Percentiles rank a stretch among this genome's conserved stretches.
Conservation (phyloP, 208 protist genomes). For the Acanthamoeba healyi region DNA sequence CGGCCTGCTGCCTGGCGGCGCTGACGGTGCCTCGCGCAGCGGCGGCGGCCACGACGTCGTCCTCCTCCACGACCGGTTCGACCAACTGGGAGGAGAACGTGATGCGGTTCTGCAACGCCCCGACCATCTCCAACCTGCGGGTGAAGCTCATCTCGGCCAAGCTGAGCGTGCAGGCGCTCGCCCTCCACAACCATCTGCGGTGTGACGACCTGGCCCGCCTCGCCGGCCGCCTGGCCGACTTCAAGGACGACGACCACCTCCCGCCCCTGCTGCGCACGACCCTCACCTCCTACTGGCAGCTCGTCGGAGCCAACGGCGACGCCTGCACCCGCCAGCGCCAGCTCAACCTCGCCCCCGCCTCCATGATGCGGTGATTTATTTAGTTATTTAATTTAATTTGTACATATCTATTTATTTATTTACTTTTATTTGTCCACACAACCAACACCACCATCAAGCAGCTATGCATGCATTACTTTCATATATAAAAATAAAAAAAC, state of each 20-base stretch:
- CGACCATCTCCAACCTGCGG: constrained; percentile 44
- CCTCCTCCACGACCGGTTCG: background rate
- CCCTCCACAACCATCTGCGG: constrained; percentile 22
- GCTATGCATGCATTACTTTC: too few relatives aligned
- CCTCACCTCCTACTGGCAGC: constrained; percentile 32
- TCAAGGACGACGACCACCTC: constrained; percentile 22
- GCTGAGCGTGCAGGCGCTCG: constrained; percentile 44
- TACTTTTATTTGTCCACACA: background rate
- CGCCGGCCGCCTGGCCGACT: background rate
- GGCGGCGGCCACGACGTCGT: background rate
- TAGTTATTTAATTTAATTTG: background rate
- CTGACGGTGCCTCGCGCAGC: background rate
- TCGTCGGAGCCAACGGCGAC: constrained; percentile 35
- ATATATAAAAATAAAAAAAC: background rate
- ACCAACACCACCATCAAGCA: too few relatives aligned
- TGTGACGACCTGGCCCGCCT: constrained; percentile 7
- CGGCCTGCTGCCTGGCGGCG: background rate
- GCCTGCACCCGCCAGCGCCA: constrained; percentile 11
- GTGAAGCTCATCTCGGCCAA: constrained; percentile 46
- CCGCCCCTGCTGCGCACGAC: background rate
- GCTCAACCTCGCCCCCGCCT: background rate
- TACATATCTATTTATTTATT: constrained; percentile 9
- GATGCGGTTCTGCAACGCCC: background rate
- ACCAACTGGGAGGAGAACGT: constrained; percentile 52
- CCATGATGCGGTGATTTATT: background rate